Conservation (phyloP, 2,329 filamentous ascomycete genomes). For the Cladosporium cucumerinum region DNA sequence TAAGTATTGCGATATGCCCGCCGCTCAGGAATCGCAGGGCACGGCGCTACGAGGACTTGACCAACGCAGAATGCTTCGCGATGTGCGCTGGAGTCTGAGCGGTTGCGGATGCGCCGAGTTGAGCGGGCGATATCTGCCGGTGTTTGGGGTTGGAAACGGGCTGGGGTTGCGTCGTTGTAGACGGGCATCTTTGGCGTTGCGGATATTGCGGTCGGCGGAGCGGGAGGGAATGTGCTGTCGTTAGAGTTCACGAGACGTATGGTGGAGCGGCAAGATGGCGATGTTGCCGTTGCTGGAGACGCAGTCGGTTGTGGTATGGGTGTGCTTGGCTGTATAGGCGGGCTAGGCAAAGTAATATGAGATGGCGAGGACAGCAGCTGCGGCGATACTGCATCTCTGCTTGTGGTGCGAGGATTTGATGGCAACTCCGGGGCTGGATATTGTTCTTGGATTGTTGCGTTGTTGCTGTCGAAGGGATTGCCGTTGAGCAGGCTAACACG, state of each 20-base stretch:
- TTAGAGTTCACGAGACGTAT: not conserved
- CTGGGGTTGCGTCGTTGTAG: constrained; percentile 32
- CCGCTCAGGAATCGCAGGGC: constrained; percentile 15
- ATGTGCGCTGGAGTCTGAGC: constrained; percentile 19
- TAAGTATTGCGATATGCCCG: constrained; percentile 20
- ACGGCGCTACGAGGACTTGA: not conserved
- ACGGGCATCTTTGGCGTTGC: constrained; percentile 26
- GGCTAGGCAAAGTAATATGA: not conserved
- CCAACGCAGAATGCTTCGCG: constrained; percentile 10
- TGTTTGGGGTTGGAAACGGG: constrained; percentile 33
- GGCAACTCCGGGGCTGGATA: not conserved
- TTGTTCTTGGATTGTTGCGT: not conserved
- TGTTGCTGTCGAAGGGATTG: not conserved
- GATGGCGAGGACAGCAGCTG: constrained; percentile 3
- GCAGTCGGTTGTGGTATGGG: not conserved
- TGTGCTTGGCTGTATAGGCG: not conserved
- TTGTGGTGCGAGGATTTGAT: not conserved
- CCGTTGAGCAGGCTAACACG: constrained; percentile 11
- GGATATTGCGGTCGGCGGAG: constrained; percentile 12
- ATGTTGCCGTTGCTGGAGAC: not conserved
- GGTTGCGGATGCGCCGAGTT: constrained; percentile 18
- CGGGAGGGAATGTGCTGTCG: not conserved
- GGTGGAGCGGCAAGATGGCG: not conserved
- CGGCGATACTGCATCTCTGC: not conserved
- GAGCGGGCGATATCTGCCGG: constrained; percentile 30